phyloP scores from a whole-genome alignment of 257 asterid genomes.

The Perilla frutescens region DNA sequence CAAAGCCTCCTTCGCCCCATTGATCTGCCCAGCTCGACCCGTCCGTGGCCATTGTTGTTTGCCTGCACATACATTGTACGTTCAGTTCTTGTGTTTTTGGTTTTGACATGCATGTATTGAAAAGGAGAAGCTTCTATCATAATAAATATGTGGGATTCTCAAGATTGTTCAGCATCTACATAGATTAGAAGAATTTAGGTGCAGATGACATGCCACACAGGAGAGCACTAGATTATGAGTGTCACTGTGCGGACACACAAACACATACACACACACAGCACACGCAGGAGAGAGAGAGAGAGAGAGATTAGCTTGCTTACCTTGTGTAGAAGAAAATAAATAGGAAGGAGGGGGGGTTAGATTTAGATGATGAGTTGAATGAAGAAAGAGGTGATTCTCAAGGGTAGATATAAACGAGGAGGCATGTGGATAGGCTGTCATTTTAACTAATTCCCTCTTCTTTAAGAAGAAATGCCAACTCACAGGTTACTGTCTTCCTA shows the following conservation, averaged over 20 bases:
- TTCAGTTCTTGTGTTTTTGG: background rate
- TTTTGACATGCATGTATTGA: conserved; percentile 21
- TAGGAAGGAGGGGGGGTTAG: conserved; percentile 11
- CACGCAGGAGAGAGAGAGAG: background rate
- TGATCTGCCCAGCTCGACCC: conserved; percentile 98
- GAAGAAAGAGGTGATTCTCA: conserved; percentile 32
- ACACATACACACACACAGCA: background rate
- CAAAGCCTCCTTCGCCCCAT: conserved; percentile 95
- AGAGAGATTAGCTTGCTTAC: conserved; percentile 31
- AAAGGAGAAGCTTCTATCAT: background rate
- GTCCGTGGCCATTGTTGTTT: conserved; percentile 56
- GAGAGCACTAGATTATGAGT: conserved; percentile 3
- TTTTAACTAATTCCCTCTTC: conserved; percentile 40
- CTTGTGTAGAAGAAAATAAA: conserved; percentile 38
- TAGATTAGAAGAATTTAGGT: conserved; percentile 4
- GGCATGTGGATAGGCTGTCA: conserved; percentile 71
- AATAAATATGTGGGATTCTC: background rate
- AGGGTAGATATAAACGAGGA: conserved; percentile 34
- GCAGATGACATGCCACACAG: background rate
- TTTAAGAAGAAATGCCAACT: conserved; percentile 56
- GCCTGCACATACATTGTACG: conserved; percentile 7
- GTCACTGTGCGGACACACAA: background rate
- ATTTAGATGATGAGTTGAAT: conserved; percentile 29
- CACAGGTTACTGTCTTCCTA: conserved; percentile 47
- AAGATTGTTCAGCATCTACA: background rate